Evolutionary conservation across 2,329 filamentous ascomycete species (phyloP).

Genomic region (Fusarium nelsonii): DNA sequence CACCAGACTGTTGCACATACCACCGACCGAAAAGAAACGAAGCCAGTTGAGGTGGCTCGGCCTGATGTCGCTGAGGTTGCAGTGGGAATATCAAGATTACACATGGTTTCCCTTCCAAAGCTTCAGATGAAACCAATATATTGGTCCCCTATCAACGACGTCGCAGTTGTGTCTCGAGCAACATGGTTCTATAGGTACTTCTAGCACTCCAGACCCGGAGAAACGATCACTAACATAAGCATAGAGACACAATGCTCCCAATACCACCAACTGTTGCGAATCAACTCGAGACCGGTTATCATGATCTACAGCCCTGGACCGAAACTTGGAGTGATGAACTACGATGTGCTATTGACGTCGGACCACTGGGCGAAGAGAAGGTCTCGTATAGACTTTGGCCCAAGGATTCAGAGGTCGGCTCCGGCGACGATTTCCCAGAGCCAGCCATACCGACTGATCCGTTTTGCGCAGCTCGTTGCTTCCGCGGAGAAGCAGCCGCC

Average conservation of each 20-base stretch:
- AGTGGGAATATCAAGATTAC: slow-evolving; percentile 89
- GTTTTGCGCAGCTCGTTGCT: slow-evolving; percentile 71
- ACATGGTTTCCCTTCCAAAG: slow-evolving; percentile 85
- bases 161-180: slow-evolving; percentile 82
- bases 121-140: slow-evolving; percentile 96
- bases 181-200: slow-evolving; percentile 92
- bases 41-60: slow-evolving; percentile 18
- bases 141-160: slow-evolving; percentile 93
- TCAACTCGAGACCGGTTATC: slow-evolving; percentile 90
- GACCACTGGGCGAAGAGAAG: slow-evolving; percentile 90
- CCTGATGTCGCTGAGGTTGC: slow-evolving; percentile 70
- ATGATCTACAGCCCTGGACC: slow-evolving; percentile 87
- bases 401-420: slow-evolving; percentile 56
- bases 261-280: slow-evolving; percentile 89
- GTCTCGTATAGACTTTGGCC: slow-evolving; percentile 88
- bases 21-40: slow-evolving; percentile 12
- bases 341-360: slow-evolving; percentile 89
- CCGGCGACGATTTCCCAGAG: slow-evolving; percentile 48
- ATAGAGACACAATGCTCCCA: slow-evolving; percentile 86
- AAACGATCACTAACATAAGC: slow-evolving; percentile 31
- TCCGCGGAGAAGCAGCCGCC: slow-evolving; percentile 68
- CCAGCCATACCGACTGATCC: slow-evolving; percentile 64
- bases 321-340: slow-evolving; percentile 94
- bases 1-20: slow-evolving; percentile 23
- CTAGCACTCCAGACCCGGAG: not conserved